These are phyloP conservation scores for Lomentospora prolificans DNA, from an alignment of 2,329 filamentous ascomycete genomes.

Conservation along the genomic window DNA sequence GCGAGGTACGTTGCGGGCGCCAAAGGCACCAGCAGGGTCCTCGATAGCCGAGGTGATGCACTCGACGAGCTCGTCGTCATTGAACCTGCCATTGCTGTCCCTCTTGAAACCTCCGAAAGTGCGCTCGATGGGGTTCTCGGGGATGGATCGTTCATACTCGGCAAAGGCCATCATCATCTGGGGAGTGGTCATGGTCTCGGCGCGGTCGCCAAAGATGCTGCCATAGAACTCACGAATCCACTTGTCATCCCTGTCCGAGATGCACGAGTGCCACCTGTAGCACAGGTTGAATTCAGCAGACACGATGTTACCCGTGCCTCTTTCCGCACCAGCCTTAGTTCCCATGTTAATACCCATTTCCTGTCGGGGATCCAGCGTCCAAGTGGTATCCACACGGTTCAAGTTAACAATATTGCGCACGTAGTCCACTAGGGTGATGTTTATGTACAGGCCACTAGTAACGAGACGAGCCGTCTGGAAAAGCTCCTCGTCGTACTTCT, in stretches of 20 bases:
- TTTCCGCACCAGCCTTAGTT: conserved; percentile 49
- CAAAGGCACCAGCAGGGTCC: conserved; percentile 66
- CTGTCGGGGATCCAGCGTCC: conserved; percentile 69
- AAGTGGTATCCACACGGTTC: conserved; percentile 53
- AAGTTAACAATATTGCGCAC: conserved; percentile 65
- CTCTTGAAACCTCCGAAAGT: conserved; percentile 58
- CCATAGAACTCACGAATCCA: conserved; percentile 66
- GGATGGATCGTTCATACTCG: conserved; percentile 51
- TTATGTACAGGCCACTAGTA: conserved; percentile 66
- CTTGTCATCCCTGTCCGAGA: conserved; percentile 63
- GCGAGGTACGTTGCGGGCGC: conserved; percentile 62
- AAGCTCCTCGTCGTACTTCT: conserved; percentile 65
- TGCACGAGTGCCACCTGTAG: conserved; percentile 80
- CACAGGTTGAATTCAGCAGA: conserved; percentile 84
- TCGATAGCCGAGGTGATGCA: conserved; percentile 62
- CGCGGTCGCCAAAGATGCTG: conserved; percentile 11
- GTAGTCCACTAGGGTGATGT: conserved; percentile 70
- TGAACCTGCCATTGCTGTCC: conserved; percentile 56
- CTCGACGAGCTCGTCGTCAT: conserved; percentile 66
- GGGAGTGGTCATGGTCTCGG: conserved; percentile 34
- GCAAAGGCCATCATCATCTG: conserved; percentile 55
- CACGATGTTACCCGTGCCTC: conserved; percentile 71
- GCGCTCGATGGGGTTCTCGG: conserved; percentile 58
- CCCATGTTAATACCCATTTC: conserved; percentile 49
- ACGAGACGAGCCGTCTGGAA: conserved; percentile 73